These are phyloP conservation scores for Cordyceps cateniannulata DNA, from an alignment of 2,329 filamentous ascomycete genomes.

Conservation along the genomic window DNA sequence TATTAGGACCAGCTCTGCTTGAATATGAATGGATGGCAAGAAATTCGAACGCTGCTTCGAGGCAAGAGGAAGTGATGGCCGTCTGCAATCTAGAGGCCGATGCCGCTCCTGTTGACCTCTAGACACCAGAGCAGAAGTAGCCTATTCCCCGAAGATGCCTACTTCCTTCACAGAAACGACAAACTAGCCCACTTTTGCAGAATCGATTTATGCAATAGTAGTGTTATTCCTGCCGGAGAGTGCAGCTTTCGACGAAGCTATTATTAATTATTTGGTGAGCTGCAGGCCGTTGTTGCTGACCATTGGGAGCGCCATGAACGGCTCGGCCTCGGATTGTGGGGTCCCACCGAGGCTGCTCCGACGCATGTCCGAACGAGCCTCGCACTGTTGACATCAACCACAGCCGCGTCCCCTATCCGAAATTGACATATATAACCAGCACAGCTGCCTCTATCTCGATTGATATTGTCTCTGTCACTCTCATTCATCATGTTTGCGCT, in stretches of 20 bases:
- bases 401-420: background rate
- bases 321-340: conserved; percentile 7
- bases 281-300: background rate
- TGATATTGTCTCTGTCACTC: background rate
- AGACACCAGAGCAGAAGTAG: no score
- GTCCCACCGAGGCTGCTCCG: conserved; percentile 1
- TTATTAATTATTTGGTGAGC: background rate
- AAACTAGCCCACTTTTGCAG: no score
- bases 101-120: no score
- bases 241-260: background rate
- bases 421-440: background rate
- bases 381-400: background rate
- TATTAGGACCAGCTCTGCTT: no score
- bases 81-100: no score
- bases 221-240: no score
- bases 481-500: conserved; percentile 28
- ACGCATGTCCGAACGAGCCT: background rate
- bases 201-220: no score
- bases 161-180: no score
- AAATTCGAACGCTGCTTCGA: no score
- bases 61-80: no score
- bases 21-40: no score
- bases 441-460: background rate
- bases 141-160: no score
- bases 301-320: background rate